Percentiles rank a stretch among this genome's conserved stretches.
Evolutionary conservation across 1,139 yeast genomes (phyloP).

Genomic region (Pneumocystis sp.): DNA sequence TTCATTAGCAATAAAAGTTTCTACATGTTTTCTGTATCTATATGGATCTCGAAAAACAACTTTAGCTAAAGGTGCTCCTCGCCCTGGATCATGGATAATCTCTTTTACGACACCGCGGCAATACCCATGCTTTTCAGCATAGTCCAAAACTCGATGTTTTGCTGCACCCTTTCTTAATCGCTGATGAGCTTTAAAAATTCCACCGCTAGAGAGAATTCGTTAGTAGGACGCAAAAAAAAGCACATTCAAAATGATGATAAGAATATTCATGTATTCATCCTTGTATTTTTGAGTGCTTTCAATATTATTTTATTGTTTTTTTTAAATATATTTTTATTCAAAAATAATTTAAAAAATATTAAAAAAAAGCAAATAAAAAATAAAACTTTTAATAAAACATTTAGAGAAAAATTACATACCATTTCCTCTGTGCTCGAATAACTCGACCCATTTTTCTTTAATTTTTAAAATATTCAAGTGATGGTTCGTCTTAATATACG

Average conservation of each 20-base stretch:
- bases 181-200: slow-evolving; percentile 99
- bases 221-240: background rate
- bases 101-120: slow-evolving; percentile 97
- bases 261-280: background rate
- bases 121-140: slow-evolving; percentile 99
- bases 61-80: slow-evolving; percentile 99
- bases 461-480: background rate
- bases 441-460: slow-evolving; percentile 60
- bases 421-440: slow-evolving; percentile 99
- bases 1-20: slow-evolving; percentile 97
- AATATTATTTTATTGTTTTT: background rate
- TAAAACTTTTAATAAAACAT: no score
- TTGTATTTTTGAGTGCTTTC: background rate
- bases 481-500: background rate
- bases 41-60: slow-evolving; percentile 99
- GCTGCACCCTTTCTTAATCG: slow-evolving; percentile 99
- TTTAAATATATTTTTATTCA: background rate
- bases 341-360: background rate
- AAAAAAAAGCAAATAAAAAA: background rate
- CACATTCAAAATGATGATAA: background rate
- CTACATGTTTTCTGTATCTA: slow-evolving; percentile 95
- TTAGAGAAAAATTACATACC: slow-evolving; percentile 21
- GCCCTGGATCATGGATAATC: slow-evolving; percentile 98
- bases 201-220: slow-evolving; percentile 41
- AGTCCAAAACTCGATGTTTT: slow-evolving; percentile 97